Evolutionary conservation across 805 yeast genomes (phyloP).

Genomic region (Diddensiella caesifluorescens): DNA sequence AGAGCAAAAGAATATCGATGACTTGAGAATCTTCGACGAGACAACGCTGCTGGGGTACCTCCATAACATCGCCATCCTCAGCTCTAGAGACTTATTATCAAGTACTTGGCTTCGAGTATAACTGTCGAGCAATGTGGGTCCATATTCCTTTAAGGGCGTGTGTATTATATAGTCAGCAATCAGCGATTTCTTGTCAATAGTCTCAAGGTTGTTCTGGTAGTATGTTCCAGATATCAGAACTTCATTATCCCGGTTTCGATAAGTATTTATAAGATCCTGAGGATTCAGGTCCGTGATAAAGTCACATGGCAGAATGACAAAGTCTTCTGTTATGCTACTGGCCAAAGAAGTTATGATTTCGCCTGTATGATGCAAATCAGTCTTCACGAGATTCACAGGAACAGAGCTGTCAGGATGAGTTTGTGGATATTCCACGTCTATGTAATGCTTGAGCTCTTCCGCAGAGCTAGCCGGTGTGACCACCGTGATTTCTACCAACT

Average conservation of each 20-base stretch:
- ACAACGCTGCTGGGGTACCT: conserved; percentile 72
- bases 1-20: conserved; percentile 65
- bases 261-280: conserved; percentile 77
- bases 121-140: conserved; percentile 57
- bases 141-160: conserved; percentile 29
- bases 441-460: conserved; percentile 43
- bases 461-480: conserved; percentile 48
- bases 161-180: conserved; percentile 54
- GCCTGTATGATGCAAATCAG: conserved; percentile 18
- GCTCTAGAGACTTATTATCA: conserved; percentile 62
- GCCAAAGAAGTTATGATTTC: conserved; percentile 17
- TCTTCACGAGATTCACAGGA: conserved; percentile 15
- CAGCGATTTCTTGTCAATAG: conserved; percentile 70
- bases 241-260: conserved; percentile 60
- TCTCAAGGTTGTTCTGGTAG: conserved; percentile 68
- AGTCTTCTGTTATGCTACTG: conserved; percentile 37
- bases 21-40: conserved; percentile 68
- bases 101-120: conserved; percentile 65
- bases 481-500: conserved; percentile 46
- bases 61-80: conserved; percentile 89
- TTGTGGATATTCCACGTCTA: conserved; percentile 39
- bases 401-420: conserved; percentile 1
- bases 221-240: conserved; percentile 69
- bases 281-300: conserved; percentile 91
- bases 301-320: conserved; percentile 90